Evolutionary conservation across 345 rosid species (phyloP).

Genomic region (Punica granatum): DNA sequence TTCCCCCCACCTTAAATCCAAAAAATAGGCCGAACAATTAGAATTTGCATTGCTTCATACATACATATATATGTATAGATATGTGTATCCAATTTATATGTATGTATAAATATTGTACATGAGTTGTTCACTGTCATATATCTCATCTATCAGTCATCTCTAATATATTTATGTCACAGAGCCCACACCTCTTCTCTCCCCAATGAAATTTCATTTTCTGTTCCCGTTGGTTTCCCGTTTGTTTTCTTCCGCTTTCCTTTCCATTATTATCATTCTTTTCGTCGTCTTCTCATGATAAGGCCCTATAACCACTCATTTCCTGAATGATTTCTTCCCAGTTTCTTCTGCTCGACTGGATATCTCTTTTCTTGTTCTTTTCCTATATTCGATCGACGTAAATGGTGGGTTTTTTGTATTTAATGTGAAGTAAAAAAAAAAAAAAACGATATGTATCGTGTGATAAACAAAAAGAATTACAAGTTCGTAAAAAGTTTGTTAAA

Average conservation of each 20-base stretch:
- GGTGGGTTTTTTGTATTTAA: too few species aligned
- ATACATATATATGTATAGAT: background rate
- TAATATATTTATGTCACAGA: background rate
- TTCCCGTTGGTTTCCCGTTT: background rate
- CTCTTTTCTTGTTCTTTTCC: too few species aligned
- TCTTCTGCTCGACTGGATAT: background rate
- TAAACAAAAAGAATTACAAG: too few species aligned
- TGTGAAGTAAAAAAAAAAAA: too few species aligned
- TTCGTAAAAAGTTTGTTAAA: too few species aligned
- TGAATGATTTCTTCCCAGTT: background rate
- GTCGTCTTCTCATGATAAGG: slow-evolving; percentile 6
- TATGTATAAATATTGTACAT: too few species aligned
- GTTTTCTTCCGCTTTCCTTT: background rate
- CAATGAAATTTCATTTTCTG: slow-evolving; percentile 1
- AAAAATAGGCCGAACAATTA: background rate
- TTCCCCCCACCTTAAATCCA: slow-evolving; percentile 5
- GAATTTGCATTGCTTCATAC: background rate
- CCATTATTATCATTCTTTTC: background rate
- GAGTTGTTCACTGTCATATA: background rate
- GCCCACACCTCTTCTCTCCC: background rate
- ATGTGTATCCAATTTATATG: too few species aligned
- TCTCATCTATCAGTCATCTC: background rate
- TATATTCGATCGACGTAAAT: too few species aligned
- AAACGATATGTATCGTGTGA: too few species aligned
- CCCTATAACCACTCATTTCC: background rate